Evolutionary conservation across 345 rosid species (phyloP), one percentile per base, ranked within the genome.

Genomic region (Noccaea bulbosa): DNA sequence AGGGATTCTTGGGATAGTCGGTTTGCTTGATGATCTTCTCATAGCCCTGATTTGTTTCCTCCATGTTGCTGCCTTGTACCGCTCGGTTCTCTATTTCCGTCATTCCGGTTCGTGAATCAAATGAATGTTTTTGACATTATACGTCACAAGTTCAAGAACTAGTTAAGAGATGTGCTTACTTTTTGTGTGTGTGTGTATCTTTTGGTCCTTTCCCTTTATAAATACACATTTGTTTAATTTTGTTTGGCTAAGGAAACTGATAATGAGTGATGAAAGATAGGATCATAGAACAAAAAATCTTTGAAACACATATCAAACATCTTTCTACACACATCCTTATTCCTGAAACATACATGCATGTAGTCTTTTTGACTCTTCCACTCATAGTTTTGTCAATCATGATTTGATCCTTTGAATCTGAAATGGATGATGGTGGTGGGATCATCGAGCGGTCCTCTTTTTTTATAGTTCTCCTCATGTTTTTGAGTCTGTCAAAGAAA

Each of bases 61-160:
- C 72, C 93, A 91, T 44, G 86, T 94, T 47, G 96, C 97, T 69
- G 87, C 96, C 14, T 33, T 91, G 17, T 91, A 94, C 76, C 95
- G 95, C 3, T 88, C 99, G 0, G 91, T 94, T 17, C 89, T 94
- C 49, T 82, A 86, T 77, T 66, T 39, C 59, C 96, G 97, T 48
- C 89, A 91, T 60, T 88, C 93, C 5, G 95, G 97, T 41, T 78
- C 86, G 1, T 87, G 63, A 80, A 55, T 32, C 74, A 53, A 37
- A 37, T 34, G 16, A 24, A 46, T 53, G 41, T 14, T 20, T 22
- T 46, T 27, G 11, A 41, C 66, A 37, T 47, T 7, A 22, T 72
- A 17, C 3, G 11, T 33, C 46, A 1, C 39, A 3, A 5, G n/a
- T 44, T 38, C 34, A 70, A 16, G 22, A 62, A 53, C 39, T 6